These are phyloP conservation scores for Blastobotrys robertii DNA, from an alignment of 805 yeast species.

Conservation along the genomic window DNA sequence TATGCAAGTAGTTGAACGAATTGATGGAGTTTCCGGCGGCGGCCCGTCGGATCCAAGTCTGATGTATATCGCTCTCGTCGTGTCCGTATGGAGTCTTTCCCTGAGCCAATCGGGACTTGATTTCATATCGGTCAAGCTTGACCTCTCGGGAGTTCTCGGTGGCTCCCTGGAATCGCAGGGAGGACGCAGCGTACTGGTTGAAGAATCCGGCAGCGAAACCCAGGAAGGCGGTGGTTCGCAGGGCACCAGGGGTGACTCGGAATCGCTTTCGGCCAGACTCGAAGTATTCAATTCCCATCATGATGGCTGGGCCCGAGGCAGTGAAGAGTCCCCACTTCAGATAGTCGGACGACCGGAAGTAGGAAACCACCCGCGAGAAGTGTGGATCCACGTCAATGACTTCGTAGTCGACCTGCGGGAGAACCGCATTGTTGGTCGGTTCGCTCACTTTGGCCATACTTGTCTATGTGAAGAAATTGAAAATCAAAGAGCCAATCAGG, in stretches of 20 bases:
- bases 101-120: slow-evolving; percentile 52
- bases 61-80: slow-evolving; percentile 38
- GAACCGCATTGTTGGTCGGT: slow-evolving; percentile 11
- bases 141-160: slow-evolving; percentile 66
- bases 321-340: slow-evolving; percentile 40
- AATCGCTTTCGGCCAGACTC: slow-evolving; percentile 39
- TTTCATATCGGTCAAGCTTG: slow-evolving; percentile 60
- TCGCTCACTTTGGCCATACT: slow-evolving; percentile 3
- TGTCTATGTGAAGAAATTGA: too few relatives aligned
- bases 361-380: slow-evolving; percentile 59
- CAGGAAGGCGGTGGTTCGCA: slow-evolving; percentile 51
- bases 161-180: slow-evolving; percentile 70
- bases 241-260: slow-evolving; percentile 45
- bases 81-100: slow-evolving; percentile 61
- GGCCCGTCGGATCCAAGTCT: slow-evolving; percentile 61
- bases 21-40: slow-evolving; percentile 72
- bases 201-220: slow-evolving; percentile 70
- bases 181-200: slow-evolving; percentile 55
- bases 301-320: slow-evolving; percentile 39
- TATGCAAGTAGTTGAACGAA: slow-evolving; percentile 47
- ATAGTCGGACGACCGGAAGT: slow-evolving; percentile 61
- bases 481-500: too few relatives aligned
- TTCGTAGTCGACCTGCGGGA: slow-evolving; percentile 24
- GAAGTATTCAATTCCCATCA: slow-evolving; percentile 36
- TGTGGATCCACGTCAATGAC: slow-evolving; percentile 73